Evolutionary conservation across 352 stramenopile genomes (phyloP).

Genomic region (Elongisporangium prolatum): DNA sequence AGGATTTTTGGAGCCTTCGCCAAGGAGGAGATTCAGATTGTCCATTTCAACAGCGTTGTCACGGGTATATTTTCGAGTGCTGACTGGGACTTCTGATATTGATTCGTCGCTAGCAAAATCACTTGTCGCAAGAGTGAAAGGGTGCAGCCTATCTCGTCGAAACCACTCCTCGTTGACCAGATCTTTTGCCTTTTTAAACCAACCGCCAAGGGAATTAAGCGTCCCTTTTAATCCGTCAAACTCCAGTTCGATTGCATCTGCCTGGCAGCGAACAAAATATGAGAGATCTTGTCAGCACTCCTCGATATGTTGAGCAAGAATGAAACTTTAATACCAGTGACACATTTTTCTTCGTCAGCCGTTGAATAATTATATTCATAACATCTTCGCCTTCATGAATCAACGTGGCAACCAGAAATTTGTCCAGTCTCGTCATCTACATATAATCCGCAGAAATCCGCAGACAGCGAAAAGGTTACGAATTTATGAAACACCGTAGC

Average conservation of each 20-base stretch:
- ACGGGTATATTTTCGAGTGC: neutral
- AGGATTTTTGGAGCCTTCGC: neutral
- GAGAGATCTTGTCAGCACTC: neutral
- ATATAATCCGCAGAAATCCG: constrained; percentile 3
- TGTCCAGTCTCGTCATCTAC: constrained; percentile 32
- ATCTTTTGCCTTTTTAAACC: neutral
- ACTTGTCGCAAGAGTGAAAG: neutral
- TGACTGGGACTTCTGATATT: neutral
- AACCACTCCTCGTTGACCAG: neutral
- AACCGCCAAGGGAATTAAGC: neutral
- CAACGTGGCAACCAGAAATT: constrained; percentile 41
- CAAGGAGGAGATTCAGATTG: neutral
- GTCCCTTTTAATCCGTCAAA: constrained; percentile 18
- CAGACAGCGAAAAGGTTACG: neutral
- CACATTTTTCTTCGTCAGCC: constrained; percentile 29
- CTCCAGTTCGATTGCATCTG: constrained; percentile 27
- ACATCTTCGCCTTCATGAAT: constrained; percentile 67
- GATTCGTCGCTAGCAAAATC: neutral
- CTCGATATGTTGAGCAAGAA: neutral
- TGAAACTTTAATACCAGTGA: constrained; percentile 24
- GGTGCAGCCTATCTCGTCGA: neutral
- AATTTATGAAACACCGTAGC: too few species aligned
- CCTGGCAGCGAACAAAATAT: constrained; percentile 1
- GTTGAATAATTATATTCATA: constrained; percentile 59
- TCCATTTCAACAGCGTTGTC: neutral